Evolutionary conservation across 352 stramenopile genomes (phyloP).

Genomic region (Phytophthora aleatoria): DNA sequence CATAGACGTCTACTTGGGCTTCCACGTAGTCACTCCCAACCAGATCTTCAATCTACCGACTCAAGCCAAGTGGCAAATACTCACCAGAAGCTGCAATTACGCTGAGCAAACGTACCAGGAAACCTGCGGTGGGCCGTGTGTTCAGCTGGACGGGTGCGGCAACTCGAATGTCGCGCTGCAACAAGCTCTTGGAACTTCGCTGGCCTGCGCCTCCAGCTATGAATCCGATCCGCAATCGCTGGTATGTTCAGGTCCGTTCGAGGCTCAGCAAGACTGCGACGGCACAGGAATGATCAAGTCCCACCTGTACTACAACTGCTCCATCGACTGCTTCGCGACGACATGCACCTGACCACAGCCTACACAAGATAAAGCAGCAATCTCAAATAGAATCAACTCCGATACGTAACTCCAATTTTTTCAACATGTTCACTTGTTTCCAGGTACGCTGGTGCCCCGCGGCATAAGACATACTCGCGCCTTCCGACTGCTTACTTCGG

Average conservation of each 20-base stretch:
- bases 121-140: slow-evolving; percentile 50
- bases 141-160: slow-evolving; percentile 41
- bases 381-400: slow-evolving; percentile 11
- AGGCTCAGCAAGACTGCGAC: slow-evolving; percentile 53
- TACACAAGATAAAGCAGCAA: slow-evolving; percentile 9
- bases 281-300: slow-evolving; percentile 33
- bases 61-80: slow-evolving; percentile 60
- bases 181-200: slow-evolving; percentile 31
- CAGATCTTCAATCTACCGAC: slow-evolving; percentile 61
- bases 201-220: slow-evolving; percentile 42
- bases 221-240: slow-evolving; percentile 56
- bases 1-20: slow-evolving; percentile 68
- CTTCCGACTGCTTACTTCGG: slow-evolving; percentile 30
- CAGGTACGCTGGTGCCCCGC: slow-evolving; percentile 34
- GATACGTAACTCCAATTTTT: slow-evolving; percentile 32
- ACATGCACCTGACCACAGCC: slow-evolving; percentile 43
- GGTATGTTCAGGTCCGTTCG: slow-evolving; percentile 59
- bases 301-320: slow-evolving; percentile 69
- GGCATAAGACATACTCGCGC: slow-evolving; percentile 27
- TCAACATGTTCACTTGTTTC: slow-evolving; percentile 51
- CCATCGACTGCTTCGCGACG: slow-evolving; percentile 56
- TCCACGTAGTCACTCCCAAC: slow-evolving; percentile 76
- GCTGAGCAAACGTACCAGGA: slow-evolving; percentile 48
- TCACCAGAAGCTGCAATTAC: slow-evolving; percentile 65
- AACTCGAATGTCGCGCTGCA: slow-evolving; percentile 58